Evolutionary conservation across 371 early-diverging fungal genomes (phyloP).

Genomic region (Lichtheimia ornata): DNA sequence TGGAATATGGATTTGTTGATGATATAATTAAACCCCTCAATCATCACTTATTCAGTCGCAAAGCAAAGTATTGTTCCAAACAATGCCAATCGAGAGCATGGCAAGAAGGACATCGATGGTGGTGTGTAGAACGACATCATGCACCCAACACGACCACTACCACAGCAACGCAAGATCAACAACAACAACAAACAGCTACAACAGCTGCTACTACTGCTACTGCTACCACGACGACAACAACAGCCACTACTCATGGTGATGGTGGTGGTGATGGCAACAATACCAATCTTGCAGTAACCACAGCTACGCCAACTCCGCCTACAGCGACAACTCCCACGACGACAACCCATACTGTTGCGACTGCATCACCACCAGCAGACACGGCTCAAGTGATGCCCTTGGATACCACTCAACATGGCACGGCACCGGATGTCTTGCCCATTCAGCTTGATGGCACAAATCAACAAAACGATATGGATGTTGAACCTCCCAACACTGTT

Average conservation of each 20-base stretch:
- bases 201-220: not conserved
- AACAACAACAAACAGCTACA: conserved; percentile 3
- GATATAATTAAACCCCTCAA: not conserved
- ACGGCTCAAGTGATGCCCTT: conserved; percentile 20
- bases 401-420: conserved; percentile 13
- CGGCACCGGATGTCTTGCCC: conserved; percentile 17
- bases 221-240: not conserved
- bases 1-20: not conserved
- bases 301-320: conserved; percentile 2
- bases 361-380: conserved; percentile 19
- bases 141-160: conserved; percentile 17
- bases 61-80: conserved; percentile 79
- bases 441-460: conserved; percentile 19
- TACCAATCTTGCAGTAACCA: not conserved
- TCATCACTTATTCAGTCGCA: conserved; percentile 43
- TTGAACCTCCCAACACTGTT: not conserved
- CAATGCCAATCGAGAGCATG: conserved; percentile 74
- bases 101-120: conserved; percentile 76
- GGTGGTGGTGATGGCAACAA: not conserved
- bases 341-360: conserved; percentile 17
- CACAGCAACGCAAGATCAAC: no score
- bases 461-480: conserved; percentile 1
- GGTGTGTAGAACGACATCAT: conserved; percentile 67
- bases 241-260: not conserved
- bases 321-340: conserved; percentile 14